phyloP scores from a whole-genome alignment of 1,284 basidiomycete species.

The Sutorius eximius region DNA sequence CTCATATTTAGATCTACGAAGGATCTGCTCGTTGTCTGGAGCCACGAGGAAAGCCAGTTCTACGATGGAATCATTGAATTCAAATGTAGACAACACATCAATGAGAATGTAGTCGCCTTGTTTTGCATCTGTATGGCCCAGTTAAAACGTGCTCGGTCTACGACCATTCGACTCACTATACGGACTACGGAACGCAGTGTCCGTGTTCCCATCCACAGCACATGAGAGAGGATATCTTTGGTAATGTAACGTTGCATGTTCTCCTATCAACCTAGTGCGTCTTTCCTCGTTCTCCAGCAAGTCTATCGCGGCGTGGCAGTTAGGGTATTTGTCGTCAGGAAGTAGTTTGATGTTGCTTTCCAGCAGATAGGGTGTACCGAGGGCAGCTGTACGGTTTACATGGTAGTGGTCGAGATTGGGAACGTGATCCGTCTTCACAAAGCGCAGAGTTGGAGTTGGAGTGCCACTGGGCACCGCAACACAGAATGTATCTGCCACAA shows the following conservation, averaged over 20 bases:
- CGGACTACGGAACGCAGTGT: slow-evolving; percentile 52
- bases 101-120: slow-evolving; percentile 49
- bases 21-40: slow-evolving; percentile 37
- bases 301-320: slow-evolving; percentile 33
- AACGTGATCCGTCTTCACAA: slow-evolving; percentile 11
- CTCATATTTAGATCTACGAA: slow-evolving; percentile 41
- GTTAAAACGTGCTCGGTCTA: slow-evolving; percentile 4
- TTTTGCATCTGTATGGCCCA: slow-evolving; percentile 31
- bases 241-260: slow-evolving; percentile 40
- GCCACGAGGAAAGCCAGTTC: slow-evolving; percentile 51
- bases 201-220: slow-evolving; percentile 52
- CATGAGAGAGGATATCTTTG: slow-evolving; percentile 48
- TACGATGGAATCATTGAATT: slow-evolving; percentile 25
- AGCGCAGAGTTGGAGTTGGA: neutral
- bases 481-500: slow-evolving; percentile 3
- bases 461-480: neutral
- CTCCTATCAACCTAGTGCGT: slow-evolving; percentile 38
- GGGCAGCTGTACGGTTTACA: slow-evolving; percentile 45
- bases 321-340: slow-evolving; percentile 32
- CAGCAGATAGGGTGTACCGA: slow-evolving; percentile 47
- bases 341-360: slow-evolving; percentile 55
- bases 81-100: slow-evolving; percentile 39
- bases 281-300: slow-evolving; percentile 44
- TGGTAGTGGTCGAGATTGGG: slow-evolving; percentile 1
- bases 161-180: slow-evolving; percentile 36